Evolutionary conservation across 148 eudicot genomes (phyloP).

Genomic region (Talinum fruticosum): DNA sequence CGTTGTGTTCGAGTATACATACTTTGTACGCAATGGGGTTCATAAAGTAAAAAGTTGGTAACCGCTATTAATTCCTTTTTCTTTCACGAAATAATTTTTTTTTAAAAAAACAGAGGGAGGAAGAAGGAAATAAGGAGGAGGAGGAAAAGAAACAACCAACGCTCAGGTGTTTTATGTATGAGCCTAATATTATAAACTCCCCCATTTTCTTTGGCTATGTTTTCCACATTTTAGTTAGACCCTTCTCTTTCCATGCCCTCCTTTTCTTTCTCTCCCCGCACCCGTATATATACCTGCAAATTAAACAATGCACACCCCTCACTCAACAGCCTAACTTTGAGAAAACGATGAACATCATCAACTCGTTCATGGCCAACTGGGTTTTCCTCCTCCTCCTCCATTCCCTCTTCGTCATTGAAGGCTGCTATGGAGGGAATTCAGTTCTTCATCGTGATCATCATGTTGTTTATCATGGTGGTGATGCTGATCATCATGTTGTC

Average conservation of each 20-base stretch:
- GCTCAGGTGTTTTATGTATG: constrained; percentile 25
- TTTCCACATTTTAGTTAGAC: constrained; percentile 28
- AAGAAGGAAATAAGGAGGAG: not conserved
- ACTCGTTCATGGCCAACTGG: constrained; percentile 19
- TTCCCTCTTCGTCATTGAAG: constrained; percentile 21
- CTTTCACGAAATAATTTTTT: not conserved
- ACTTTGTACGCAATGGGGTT: not conserved
- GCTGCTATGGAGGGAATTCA: constrained; percentile 14
- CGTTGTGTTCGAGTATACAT: not conserved
- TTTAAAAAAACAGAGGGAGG: no score
- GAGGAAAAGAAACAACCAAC: constrained; percentile 3
- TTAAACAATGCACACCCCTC: no score
- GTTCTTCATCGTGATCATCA: not conserved
- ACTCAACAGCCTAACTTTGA: no score
- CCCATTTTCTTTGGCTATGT: constrained; percentile 23
- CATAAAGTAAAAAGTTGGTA: constrained; percentile 9
- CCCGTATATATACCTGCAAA: not conserved
- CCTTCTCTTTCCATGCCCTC: constrained; percentile 36
- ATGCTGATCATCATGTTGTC: not conserved
- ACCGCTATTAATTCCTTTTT: not conserved
- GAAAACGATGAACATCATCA: constrained; percentile 5
- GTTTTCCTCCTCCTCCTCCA: constrained; percentile 17
- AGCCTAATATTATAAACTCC: constrained; percentile 1
- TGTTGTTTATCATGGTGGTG: not conserved
- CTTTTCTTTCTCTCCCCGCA: constrained; percentile 18